These are phyloP conservation scores for Gentiana macrophylla DNA, from an alignment of 257 asterid species.

Conservation along the genomic window DNA sequence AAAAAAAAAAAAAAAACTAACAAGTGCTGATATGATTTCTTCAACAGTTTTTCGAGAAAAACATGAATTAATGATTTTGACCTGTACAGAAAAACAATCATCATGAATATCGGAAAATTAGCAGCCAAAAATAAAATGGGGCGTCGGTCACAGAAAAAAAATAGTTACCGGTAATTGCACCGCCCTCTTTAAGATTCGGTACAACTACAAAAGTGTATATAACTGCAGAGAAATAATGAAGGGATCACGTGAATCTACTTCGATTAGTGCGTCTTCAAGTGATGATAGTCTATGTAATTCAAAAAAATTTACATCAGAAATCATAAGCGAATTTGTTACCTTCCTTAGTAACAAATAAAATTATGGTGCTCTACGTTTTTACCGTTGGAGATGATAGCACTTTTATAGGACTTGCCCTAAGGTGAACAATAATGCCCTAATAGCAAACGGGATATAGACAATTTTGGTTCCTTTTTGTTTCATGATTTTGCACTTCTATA, in stretches of 20 bases:
- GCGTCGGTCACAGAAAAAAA: neutral
- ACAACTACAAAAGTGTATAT: conserved; percentile 38
- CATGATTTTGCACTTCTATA: too few species aligned
- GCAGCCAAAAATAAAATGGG: neutral
- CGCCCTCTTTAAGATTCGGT: conserved; percentile 49
- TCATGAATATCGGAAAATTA: too few species aligned
- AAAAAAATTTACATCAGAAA: too few species aligned
- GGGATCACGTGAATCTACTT: conserved; percentile 51
- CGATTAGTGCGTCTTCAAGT: conserved; percentile 50
- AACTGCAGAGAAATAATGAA: conserved; percentile 39
- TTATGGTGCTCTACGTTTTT: too few species aligned
- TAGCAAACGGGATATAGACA: too few species aligned
- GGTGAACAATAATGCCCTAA: too few species aligned
- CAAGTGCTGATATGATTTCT: conserved; percentile 57
- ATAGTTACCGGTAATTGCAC: conserved; percentile 48
- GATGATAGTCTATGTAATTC: conserved; percentile 33
- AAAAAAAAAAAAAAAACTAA: conserved; percentile 20
- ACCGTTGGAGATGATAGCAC: too few species aligned
- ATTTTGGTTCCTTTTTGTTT: too few species aligned
- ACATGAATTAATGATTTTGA: conserved; percentile 43
- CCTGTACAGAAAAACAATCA: conserved; percentile 25
- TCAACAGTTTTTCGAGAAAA: conserved; percentile 61
- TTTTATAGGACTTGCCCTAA: too few species aligned
- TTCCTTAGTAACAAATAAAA: too few species aligned
- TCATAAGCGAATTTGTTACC: too few species aligned